Evolutionary conservation across 768 basidiomycete species (phyloP).

Genomic region (Psilocybe tampanensis): DNA sequence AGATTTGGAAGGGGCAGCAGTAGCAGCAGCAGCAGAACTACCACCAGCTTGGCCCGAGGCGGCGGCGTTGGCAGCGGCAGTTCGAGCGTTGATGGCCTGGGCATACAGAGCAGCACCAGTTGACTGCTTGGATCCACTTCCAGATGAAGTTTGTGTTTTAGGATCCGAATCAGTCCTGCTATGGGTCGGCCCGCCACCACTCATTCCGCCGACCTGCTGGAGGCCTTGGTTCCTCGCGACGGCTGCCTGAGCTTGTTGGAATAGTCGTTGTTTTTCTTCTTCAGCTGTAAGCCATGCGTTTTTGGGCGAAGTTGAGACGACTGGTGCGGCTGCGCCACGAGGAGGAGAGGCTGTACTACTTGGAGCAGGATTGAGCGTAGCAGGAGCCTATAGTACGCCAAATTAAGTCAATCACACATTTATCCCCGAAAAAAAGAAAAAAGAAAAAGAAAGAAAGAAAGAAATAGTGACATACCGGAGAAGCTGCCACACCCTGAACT

Average conservation of each 20-base stretch:
- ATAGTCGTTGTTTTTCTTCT: slow-evolving; percentile 71
- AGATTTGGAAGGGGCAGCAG: slow-evolving; percentile 22
- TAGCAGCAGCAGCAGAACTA: slow-evolving; percentile 21
- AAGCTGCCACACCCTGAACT: slow-evolving; percentile 46
- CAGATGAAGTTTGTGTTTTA: slow-evolving; percentile 17
- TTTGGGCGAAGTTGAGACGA: slow-evolving; percentile 13
- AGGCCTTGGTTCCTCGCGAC: slow-evolving; percentile 58
- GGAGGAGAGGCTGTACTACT: slow-evolving; percentile 24
- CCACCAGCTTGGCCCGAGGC: slow-evolving; percentile 14
- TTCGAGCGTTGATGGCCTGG: slow-evolving; percentile 34
- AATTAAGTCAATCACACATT: background rate
- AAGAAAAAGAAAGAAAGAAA: background rate
- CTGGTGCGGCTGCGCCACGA: slow-evolving; percentile 11
- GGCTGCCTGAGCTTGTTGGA: slow-evolving; percentile 66
- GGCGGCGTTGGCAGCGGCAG: background rate
- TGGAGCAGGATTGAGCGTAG: slow-evolving; percentile 14
- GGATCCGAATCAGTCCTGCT: slow-evolving; percentile 20
- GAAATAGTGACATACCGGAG: slow-evolving; percentile 31
- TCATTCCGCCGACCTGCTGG: slow-evolving; percentile 24
- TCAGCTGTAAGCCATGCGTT: slow-evolving; percentile 68
- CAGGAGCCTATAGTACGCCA: slow-evolving; percentile 25
- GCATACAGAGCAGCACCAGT: slow-evolving; percentile 27
- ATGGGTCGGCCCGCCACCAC: slow-evolving; percentile 21
- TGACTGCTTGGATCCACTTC: slow-evolving; percentile 24
- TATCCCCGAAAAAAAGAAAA: slow-evolving; percentile 1